Base-by-base conservation (phyloP, 2,329 filamentous ascomycete genomes). In the Coleophoma crateriformis region DNA sequence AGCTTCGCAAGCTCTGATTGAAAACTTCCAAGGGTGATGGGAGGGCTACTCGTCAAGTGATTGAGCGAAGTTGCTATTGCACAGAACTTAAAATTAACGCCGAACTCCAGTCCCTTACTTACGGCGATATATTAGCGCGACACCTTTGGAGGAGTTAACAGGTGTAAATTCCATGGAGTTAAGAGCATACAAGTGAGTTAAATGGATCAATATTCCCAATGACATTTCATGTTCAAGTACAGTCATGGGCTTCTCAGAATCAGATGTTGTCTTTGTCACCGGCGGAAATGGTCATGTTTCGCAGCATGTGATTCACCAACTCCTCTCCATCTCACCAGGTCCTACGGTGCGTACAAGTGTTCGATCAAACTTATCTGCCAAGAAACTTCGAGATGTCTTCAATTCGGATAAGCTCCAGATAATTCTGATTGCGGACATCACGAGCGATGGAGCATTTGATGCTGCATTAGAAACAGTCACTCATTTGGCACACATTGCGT, bases 211-310 rank as follows among this genome's bases (percentile, higher is more conserved):
- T 27, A 27, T 27, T 27, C 8, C 27, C 6, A 27, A 27, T 27
- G 27, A 10, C 27, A 27, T 27, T 27, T 27, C 27, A 7, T 27
- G 27, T 27, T 27, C 27, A 27, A 7, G 27, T 27, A 27, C 27
- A 27, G 27, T 27, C 27, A 38, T 38, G 35, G 7, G 14, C 15
- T 38, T 38, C 35, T 17, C 13, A 38, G 35, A 38, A 38, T 38
- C 35, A 17, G 35, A 38, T 38, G 14, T 38, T 38, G 34, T 47
- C 39, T 33, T 47, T 11, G 13, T 47, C 8, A 47, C 45, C 12
- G 45, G 45, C 10, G 45, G 34, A 40, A 47, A 47, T 32, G 45
- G 45, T 10, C 45, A 47, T 32, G 45, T 47, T 17, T 33, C 34
- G 14, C 45, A 47, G 32, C 45, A 47, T 39, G 14, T 47, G 17